Percentiles rank a stretch among this genome's conserved stretches.
Conservation (phyloP, 371 early-diverging fungal genomes). For the Mucor velutinosus region DNA sequence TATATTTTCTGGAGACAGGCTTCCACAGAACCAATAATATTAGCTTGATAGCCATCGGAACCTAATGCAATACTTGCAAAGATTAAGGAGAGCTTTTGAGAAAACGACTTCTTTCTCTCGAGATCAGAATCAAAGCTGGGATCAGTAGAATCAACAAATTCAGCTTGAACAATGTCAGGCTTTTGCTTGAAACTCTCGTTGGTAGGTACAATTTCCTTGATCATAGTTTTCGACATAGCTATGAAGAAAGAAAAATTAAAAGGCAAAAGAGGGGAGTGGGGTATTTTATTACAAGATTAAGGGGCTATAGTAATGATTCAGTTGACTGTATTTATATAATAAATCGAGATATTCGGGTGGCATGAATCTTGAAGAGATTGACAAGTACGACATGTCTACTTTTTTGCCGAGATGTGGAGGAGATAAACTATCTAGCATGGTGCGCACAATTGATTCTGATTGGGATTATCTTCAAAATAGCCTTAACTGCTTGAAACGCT, state of each 20-base stretch:
- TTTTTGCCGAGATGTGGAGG: neutral
- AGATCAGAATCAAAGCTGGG: neutral
- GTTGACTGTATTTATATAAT: neutral
- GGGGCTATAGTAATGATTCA: neutral
- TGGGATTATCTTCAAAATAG: neutral
- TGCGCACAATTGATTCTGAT: neutral
- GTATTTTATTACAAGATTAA: neutral
- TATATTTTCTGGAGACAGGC: slow-evolving; percentile 37
- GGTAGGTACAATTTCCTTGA: neutral
- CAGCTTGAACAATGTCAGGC: neutral
- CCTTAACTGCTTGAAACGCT: neutral
- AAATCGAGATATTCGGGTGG: neutral
- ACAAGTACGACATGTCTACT: neutral
- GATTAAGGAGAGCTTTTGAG: slow-evolving; percentile 15
- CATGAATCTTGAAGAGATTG: neutral
- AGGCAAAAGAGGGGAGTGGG: neutral
- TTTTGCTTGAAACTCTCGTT: neutral
- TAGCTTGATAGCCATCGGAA: slow-evolving; percentile 51
- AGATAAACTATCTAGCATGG: neutral
- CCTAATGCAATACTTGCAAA: slow-evolving; percentile 45
- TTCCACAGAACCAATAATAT: slow-evolving; percentile 45
- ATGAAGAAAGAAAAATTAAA: neutral
- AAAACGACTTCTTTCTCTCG: neutral
- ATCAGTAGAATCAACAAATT: neutral
- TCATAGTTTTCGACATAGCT: neutral